phyloP scores from a whole-genome alignment of 352 stramenopile species.

The Globisporangium spiculum region DNA sequence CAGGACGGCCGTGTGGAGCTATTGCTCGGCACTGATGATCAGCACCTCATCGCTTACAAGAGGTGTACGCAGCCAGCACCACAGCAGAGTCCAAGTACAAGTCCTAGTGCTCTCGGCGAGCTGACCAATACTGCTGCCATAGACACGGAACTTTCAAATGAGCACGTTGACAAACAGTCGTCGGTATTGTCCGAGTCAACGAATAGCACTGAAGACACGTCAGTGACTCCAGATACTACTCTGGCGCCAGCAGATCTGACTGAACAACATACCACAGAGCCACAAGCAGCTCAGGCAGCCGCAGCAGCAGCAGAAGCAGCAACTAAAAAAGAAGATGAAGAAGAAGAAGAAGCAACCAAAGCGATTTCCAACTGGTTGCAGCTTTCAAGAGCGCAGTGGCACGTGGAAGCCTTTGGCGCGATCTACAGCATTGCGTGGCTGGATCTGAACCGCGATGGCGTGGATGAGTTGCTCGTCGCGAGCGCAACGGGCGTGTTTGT shows the following conservation, averaged over 20 bases:
- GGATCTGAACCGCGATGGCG: constrained; percentile 66
- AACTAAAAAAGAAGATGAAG: neutral
- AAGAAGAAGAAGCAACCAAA: neutral
- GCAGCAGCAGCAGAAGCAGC: neutral
- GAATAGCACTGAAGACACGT: neutral
- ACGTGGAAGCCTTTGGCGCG: constrained; percentile 54
- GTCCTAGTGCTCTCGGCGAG: neutral
- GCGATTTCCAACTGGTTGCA: constrained; percentile 27
- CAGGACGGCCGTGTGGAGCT: constrained; percentile 63
- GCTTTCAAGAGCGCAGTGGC: constrained; percentile 29
- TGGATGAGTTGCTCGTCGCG: constrained; percentile 57
- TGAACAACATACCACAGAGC: neutral
- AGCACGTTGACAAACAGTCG: neutral
- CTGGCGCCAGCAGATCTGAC: neutral
- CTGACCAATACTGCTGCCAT: neutral
- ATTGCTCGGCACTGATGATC: constrained; percentile 57
- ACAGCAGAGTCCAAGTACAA: neutral
- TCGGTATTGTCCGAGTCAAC: neutral
- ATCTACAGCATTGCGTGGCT: constrained; percentile 73
- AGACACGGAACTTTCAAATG: neutral
- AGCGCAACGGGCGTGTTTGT: constrained; percentile 72
- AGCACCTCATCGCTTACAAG: constrained; percentile 62
- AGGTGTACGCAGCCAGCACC: neutral
- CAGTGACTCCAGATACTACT: neutral
- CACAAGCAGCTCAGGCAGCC: neutral